Evolutionary conservation across 139 green algal species (phyloP).

Genomic region (Coelastrella sp.): DNA sequence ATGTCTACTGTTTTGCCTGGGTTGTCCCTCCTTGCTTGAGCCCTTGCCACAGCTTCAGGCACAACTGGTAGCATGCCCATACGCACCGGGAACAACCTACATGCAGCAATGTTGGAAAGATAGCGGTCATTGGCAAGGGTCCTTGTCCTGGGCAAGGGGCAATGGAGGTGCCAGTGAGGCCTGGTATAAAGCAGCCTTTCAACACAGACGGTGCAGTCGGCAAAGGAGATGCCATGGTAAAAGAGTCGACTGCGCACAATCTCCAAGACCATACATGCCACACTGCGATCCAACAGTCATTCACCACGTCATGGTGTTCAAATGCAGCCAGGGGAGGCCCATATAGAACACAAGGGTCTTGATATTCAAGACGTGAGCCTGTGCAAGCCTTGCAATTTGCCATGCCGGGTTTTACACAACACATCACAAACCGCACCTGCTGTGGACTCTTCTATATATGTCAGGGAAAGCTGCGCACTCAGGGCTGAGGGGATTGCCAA

Average conservation of each 20-base stretch:
- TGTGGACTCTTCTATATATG: background rate
- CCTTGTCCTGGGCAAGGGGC: background rate
- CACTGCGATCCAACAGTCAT: no score
- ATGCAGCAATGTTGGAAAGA: background rate
- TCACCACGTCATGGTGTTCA: no score
- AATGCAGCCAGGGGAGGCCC: no score
- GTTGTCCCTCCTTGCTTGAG: background rate
- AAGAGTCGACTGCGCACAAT: no score
- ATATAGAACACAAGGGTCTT: no score
- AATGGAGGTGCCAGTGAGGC: background rate
- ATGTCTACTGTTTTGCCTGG: background rate
- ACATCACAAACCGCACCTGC: no score
- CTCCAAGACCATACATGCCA: no score
- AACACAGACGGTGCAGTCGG: no score
- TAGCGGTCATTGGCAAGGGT: background rate
- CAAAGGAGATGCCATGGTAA: no score
- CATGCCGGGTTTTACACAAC: no score
- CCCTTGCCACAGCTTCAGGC: conserved; percentile 30
- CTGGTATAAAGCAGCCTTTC: conserved; percentile 32
- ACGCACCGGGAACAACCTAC: conserved; percentile 24
- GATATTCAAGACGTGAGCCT: no score
- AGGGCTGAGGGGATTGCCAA: conserved; percentile 72
- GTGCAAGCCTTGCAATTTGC: no score
- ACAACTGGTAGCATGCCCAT: conserved; percentile 30
- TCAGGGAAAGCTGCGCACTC: conserved; percentile 47